Evolutionary conservation across 768 basidiomycete genomes (phyloP).

Genomic region (Termitomyces sp.): DNA sequence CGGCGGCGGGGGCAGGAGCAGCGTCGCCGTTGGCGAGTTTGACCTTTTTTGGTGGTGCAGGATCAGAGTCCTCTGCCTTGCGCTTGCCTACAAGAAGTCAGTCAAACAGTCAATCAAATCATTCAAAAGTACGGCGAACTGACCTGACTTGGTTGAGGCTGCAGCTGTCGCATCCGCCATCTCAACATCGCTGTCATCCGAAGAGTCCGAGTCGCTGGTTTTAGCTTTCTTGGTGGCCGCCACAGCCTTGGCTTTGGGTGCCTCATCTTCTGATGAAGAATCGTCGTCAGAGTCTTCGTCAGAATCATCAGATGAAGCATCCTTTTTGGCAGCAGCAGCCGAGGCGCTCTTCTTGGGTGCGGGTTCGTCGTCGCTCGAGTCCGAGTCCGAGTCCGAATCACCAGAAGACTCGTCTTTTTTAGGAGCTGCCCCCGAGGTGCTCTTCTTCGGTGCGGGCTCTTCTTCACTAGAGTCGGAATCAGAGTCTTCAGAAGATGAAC

Average conservation of each 20-base stretch:
- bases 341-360: slow-evolving; percentile 15
- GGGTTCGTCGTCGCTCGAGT: slow-evolving; percentile 3
- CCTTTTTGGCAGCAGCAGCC: slow-evolving; percentile 6
- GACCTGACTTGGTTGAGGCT: slow-evolving; percentile 37
- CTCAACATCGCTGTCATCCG: slow-evolving; percentile 50
- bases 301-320: slow-evolving; percentile 5
- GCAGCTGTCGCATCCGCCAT: slow-evolving; percentile 39
- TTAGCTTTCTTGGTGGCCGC: slow-evolving; percentile 1
- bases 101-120: background rate
- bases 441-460: slow-evolving; percentile 11
- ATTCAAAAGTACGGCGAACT: slow-evolving; percentile 5
- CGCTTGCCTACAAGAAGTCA: slow-evolving; percentile 54
- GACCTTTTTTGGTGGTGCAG: slow-evolving; percentile 72
- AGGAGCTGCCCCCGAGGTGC: slow-evolving; percentile 10
- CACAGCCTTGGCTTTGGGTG: background rate
- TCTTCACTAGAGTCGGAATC: background rate
- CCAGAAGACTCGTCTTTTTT: slow-evolving; percentile 16
- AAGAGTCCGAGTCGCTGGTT: background rate
- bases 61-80: slow-evolving; percentile 66
- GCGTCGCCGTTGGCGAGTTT: slow-evolving; percentile 65
- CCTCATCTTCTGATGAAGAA: slow-evolving; percentile 27
- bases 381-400: slow-evolving; percentile 20
- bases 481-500: slow-evolving; percentile 2
- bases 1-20: slow-evolving; percentile 26
- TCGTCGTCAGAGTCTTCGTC: slow-evolving; percentile 6